Percentiles rank a stretch among this genome's conserved stretches.
Conservation (phyloP, 2,329 filamentous ascomycete species). For the Fusarium pseudocircinatum region DNA sequence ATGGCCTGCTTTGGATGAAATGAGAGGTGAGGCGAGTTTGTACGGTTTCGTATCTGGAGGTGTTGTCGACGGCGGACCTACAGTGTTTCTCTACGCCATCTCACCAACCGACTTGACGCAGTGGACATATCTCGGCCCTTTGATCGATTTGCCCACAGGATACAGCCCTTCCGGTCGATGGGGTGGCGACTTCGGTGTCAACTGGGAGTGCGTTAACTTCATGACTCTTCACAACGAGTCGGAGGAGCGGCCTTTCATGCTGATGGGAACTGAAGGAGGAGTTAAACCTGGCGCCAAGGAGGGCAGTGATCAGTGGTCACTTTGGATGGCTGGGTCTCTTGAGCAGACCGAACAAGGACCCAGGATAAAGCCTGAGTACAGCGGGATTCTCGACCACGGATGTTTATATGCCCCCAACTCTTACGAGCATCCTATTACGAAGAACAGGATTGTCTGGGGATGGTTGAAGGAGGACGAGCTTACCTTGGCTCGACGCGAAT, state of each 20-base stretch:
- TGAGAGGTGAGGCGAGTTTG: slow-evolving; percentile 42
- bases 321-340: slow-evolving; percentile 57
- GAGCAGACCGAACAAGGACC: slow-evolving; percentile 13
- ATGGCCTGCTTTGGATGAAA: slow-evolving; percentile 44
- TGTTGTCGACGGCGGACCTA: slow-evolving; percentile 52
- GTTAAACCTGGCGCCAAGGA: slow-evolving; percentile 32
- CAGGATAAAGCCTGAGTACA: slow-evolving; percentile 49
- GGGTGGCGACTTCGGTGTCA: slow-evolving; percentile 60
- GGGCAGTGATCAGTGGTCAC: slow-evolving; percentile 18
- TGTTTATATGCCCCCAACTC: slow-evolving; percentile 60
- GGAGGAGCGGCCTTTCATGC: slow-evolving; percentile 51
- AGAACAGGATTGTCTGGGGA: slow-evolving; percentile 55
- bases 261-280: slow-evolving; percentile 58
- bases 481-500: slow-evolving; percentile 52
- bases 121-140: slow-evolving; percentile 57
- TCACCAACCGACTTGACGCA: slow-evolving; percentile 50
- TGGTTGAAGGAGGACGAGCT: slow-evolving; percentile 64
- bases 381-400: slow-evolving; percentile 59
- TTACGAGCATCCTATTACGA: slow-evolving; percentile 55
- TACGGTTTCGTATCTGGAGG: slow-evolving; percentile 62
- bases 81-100: slow-evolving; percentile 58
- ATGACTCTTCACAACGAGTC: slow-evolving; percentile 50
- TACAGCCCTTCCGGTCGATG: slow-evolving; percentile 52
- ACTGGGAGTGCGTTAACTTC: slow-evolving; percentile 62
- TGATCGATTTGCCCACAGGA: slow-evolving; percentile 53